Evolutionary conservation across 2,329 filamentous ascomycete genomes (phyloP).

Genomic region (Neofusicoccum kwambonambiense): DNA sequence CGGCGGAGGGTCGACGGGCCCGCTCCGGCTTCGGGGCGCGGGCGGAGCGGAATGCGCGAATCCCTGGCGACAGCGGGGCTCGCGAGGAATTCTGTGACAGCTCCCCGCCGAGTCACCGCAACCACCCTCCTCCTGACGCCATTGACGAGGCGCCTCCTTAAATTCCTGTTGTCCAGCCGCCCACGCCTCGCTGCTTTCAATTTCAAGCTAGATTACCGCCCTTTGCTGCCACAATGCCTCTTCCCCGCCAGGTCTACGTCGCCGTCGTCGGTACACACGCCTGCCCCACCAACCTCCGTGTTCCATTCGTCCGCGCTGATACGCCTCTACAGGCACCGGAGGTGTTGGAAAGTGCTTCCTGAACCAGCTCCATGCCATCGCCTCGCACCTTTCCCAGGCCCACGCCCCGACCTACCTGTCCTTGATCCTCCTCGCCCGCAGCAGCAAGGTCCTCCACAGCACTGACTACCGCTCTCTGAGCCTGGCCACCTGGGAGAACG

Average conservation of each 20-base stretch:
- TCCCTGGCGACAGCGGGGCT: slow-evolving; percentile 13
- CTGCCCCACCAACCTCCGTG: neutral
- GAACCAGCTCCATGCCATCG: slow-evolving; percentile 70
- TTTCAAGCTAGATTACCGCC: neutral
- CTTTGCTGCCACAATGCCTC: slow-evolving; percentile 36
- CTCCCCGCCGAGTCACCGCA: slow-evolving; percentile 6
- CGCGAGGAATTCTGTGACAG: slow-evolving; percentile 9
- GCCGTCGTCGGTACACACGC: slow-evolving; percentile 45
- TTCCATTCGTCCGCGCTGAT: neutral
- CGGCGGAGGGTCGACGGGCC: neutral
- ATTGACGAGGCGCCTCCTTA: slow-evolving; percentile 3
- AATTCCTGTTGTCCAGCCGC: neutral
- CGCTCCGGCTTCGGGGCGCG: neutral
- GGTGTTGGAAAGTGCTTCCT: slow-evolving; percentile 93
- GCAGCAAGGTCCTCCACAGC: slow-evolving; percentile 76
- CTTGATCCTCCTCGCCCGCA: slow-evolving; percentile 82
- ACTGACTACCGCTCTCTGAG: slow-evolving; percentile 68
- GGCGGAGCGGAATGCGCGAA: neutral
- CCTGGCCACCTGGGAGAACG: slow-evolving; percentile 59
- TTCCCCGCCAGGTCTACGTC: slow-evolving; percentile 46
- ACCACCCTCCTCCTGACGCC: slow-evolving; percentile 10
- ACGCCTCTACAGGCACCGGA: slow-evolving; percentile 66
- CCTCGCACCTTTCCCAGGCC: slow-evolving; percentile 55
- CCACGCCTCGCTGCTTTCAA: neutral
- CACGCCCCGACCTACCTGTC: slow-evolving; percentile 64